phyloP scores from a whole-genome alignment of 352 stramenopile species.

The Stramenopiles sp. region DNA sequence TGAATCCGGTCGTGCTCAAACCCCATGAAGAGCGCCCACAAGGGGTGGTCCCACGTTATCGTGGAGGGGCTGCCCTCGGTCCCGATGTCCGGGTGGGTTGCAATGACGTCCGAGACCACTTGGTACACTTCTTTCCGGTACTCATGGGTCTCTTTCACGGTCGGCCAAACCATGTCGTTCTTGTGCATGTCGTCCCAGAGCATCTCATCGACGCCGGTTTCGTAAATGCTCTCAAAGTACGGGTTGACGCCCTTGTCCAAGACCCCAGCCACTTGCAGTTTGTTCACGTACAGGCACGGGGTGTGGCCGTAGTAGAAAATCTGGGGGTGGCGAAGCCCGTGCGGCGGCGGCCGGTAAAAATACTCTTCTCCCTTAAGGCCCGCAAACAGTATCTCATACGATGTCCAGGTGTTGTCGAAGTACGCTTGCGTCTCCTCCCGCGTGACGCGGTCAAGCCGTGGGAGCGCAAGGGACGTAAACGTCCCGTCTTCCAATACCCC shows the following conservation, averaged over 20 bases:
- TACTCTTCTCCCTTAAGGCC: slow-evolving; percentile 62
- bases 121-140: slow-evolving; percentile 77
- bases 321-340: slow-evolving; percentile 79
- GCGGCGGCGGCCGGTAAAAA: slow-evolving; percentile 66
- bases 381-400: slow-evolving; percentile 76
- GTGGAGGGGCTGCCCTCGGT: slow-evolving; percentile 33
- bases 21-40: slow-evolving; percentile 80
- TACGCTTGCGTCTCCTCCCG: slow-evolving; percentile 67
- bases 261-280: slow-evolving; percentile 72
- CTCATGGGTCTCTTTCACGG: slow-evolving; percentile 60
- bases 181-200: slow-evolving; percentile 93
- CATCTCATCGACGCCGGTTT: slow-evolving; percentile 95
- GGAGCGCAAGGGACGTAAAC: no score
- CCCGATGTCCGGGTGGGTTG: slow-evolving; percentile 56
- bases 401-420: slow-evolving; percentile 80
- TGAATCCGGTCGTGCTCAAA: slow-evolving; percentile 93
- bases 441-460: slow-evolving; percentile 49
- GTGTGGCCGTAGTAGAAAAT: slow-evolving; percentile 97
- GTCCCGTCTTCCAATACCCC: no score
- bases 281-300: slow-evolving; percentile 87
- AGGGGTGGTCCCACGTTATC: slow-evolving; percentile 52
- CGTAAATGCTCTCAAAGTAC: slow-evolving; percentile 84
- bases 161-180: slow-evolving; percentile 56
- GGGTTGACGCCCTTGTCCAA: slow-evolving; percentile 59
- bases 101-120: slow-evolving; percentile 54